A percentile compares a stretch with the other conserved stretches of the same genome.
phyloP scores from a whole-genome alignment of 2,329 filamentous ascomycete genomes.

The Cercospora sp. region DNA sequence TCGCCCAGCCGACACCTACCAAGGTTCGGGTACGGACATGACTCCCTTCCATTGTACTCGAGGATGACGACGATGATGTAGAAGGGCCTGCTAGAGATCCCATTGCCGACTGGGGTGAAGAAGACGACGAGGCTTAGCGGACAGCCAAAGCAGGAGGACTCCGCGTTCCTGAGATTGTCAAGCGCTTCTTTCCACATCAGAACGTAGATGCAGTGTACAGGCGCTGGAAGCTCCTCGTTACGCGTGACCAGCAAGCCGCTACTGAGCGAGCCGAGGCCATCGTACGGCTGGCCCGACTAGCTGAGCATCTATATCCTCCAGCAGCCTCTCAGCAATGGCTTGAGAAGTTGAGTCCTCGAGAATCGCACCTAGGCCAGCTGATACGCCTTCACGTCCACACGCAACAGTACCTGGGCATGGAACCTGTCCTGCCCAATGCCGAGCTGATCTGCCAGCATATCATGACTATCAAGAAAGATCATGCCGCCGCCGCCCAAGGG shows the following conservation, averaged over 20 bases:
- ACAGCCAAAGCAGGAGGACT: too few species aligned
- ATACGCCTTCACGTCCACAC: not conserved
- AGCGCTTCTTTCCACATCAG: not conserved
- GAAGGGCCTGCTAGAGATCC: too few species aligned
- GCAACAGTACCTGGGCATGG: not conserved
- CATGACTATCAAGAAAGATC: not conserved
- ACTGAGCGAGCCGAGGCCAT: not conserved
- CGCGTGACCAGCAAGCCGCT: not conserved
- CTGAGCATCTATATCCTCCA: not conserved
- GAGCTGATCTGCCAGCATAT: not conserved
- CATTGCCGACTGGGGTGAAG: too few species aligned
- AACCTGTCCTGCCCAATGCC: not conserved
- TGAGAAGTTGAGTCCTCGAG: not conserved
- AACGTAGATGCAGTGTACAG: not conserved
- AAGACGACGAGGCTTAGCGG: too few species aligned
- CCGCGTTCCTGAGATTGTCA: too few species aligned
- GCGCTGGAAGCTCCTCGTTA: not conserved
- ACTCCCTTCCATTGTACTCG: too few species aligned
- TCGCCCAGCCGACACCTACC: too few species aligned
- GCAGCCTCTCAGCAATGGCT: not conserved
- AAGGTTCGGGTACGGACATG: too few species aligned
- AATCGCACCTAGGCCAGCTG: not conserved
- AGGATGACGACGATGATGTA: too few species aligned
- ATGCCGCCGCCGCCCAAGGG: not conserved
- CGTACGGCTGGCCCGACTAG: not conserved